phyloP scores from a whole-genome alignment of 345 rosid species.

The Citrus hindsii region DNA sequence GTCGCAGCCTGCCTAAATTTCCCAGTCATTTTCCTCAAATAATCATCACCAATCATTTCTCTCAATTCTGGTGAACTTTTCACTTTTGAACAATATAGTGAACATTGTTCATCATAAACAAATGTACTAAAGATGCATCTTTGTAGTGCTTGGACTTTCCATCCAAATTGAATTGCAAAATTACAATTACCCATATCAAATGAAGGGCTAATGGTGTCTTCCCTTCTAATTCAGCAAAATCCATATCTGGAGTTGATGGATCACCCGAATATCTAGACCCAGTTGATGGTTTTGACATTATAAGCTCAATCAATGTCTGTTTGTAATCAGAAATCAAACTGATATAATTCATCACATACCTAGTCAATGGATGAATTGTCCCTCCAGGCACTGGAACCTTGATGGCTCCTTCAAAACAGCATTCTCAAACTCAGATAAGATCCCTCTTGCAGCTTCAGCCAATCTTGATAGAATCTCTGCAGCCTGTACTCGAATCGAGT shows the following conservation, averaged over 20 bases:
- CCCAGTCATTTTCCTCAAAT: constrained; percentile 65
- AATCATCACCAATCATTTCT: constrained; percentile 91
- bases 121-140: constrained; percentile 63
- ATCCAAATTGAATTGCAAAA: constrained; percentile 82
- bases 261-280: constrained; percentile 77
- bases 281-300: constrained; percentile 71
- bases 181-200: constrained; percentile 86
- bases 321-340: constrained; percentile 91
- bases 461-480: constrained; percentile 74
- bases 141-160: constrained; percentile 77
- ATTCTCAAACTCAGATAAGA: constrained; percentile 78
- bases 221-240: constrained; percentile 63
- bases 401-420: constrained; percentile 82
- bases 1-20: constrained; percentile 73
- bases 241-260: constrained; percentile 71
- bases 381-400: constrained; percentile 81
- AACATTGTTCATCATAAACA: constrained; percentile 92
- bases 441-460: constrained; percentile 85
- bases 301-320: constrained; percentile 66
- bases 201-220: constrained; percentile 72
- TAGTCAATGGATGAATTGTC: constrained; percentile 87
- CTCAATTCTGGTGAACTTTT: constrained; percentile 78
- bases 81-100: constrained; percentile 82
- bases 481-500: constrained; percentile 62
- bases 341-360: constrained; percentile 96